Percentiles rank a stretch among this genome's conserved stretches.
Conservation (phyloP, 2,329 filamentous ascomycete genomes). For the Hymenoscyphus linearis region DNA sequence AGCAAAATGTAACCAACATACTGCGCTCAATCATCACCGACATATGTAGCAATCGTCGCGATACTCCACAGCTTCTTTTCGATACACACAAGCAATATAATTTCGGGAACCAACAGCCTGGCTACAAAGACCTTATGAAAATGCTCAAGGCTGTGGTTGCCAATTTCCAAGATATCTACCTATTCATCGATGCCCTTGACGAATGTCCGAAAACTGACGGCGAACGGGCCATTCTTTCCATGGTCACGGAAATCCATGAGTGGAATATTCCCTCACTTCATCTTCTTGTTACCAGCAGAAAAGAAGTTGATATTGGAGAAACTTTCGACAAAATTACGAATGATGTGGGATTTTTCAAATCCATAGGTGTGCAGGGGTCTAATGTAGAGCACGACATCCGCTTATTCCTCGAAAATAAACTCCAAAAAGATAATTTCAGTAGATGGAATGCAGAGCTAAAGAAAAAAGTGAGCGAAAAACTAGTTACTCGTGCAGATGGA, state of each 20-base stretch:
- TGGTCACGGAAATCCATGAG: not conserved
- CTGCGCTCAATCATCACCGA: constrained; percentile 10
- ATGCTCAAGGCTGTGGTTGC: constrained; percentile 6
- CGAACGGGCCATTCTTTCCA: not conserved
- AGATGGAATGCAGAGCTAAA: not conserved
- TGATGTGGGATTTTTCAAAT: no score
- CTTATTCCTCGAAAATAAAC: not conserved
- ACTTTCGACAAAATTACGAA: not conserved
- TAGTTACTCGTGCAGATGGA: constrained; percentile 6
- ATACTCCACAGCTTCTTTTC: constrained; percentile 4
- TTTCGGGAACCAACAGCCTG: constrained; percentile 9
- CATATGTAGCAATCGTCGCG: constrained; percentile 11
- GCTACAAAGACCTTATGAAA: not conserved
- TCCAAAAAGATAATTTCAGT: not conserved
- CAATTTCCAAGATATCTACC: constrained; percentile 8
- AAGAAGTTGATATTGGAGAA: constrained; percentile 24
- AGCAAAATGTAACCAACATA: constrained; percentile 9
- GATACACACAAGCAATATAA: constrained; percentile 2
- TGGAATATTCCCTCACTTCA: constrained; percentile 4
- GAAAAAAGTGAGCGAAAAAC: not conserved
- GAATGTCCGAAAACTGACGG: constrained; percentile 13
- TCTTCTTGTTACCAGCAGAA: constrained; percentile 20
- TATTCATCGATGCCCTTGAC: constrained; percentile 19
- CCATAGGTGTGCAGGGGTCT: not conserved
- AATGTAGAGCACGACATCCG: constrained; percentile 5